These are phyloP conservation scores for Poa annua DNA, from an alignment of 176 grass and related monocot species.

Conservation along the genomic window DNA sequence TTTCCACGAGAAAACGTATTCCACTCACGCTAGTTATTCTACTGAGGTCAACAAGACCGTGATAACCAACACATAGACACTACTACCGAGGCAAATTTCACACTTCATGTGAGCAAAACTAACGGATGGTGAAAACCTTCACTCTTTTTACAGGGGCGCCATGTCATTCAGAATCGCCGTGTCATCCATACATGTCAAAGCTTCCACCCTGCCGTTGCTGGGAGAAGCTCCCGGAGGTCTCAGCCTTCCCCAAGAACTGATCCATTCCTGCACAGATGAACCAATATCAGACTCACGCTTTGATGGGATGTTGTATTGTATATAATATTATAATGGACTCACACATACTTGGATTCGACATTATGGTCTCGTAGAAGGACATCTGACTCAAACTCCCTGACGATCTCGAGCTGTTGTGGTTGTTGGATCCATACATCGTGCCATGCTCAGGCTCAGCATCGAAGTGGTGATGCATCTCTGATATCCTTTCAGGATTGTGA, in stretches of 20 bases:
- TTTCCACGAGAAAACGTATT: constrained; percentile 26
- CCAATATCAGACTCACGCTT: not conserved
- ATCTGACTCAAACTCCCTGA: constrained; percentile 66
- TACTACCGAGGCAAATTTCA: not conserved
- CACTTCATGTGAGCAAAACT: constrained; percentile 31
- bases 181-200: constrained; percentile 85
- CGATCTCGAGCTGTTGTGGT: constrained; percentile 53
- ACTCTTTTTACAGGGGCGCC: constrained; percentile 31
- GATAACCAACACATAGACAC: constrained; percentile 14
- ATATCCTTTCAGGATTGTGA: constrained; percentile 46
- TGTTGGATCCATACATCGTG: constrained; percentile 59
- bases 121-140: constrained; percentile 10
- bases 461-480: constrained; percentile 49
- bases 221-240: constrained; percentile 55
- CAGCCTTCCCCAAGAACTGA: constrained; percentile 68
- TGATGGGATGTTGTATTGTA: not conserved
- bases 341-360: constrained; percentile 68
- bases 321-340: too few relatives aligned
- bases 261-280: constrained; percentile 64
- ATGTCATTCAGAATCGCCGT: constrained; percentile 45
- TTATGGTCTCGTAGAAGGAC: constrained; percentile 73
- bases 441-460: constrained; percentile 45
- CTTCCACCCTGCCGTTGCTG: constrained; percentile 57
- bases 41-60: constrained; percentile 26
- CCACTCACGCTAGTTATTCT: constrained; percentile 26